Evolutionary conservation across 768 basidiomycete species (phyloP), one percentile per base, ranked within the genome.

Genomic region (Rhodocollybia butyracea): DNA sequence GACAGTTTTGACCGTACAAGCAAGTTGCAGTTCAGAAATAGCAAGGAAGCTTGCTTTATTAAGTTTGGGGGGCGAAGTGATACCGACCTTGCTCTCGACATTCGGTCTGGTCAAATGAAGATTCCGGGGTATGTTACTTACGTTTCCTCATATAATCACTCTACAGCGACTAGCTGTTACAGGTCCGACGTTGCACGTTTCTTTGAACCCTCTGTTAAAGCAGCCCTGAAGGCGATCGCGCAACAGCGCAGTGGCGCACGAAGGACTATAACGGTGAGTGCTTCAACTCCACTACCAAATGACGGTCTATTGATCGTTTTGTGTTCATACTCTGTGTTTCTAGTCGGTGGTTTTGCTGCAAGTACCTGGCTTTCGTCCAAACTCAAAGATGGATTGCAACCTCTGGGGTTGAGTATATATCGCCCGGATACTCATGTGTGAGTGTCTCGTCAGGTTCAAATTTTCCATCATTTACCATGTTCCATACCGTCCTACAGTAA

Each of bases 341-440:
- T 82, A 13, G 80, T 83, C 3, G 81, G 82, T 7, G 81, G 80
- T 0, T 82, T 82, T 64, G 74, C 76, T 10, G 76, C 79, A 1
- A 81, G 73, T 55, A 74, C 77, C 43, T 81, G 74, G 72, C 63
- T 83, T 17, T 81, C 76, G 57, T 59, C 66, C 1, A 68, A 70
- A 45, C 70, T 81, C n/a, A 72, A 75, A 47, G 59, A 54, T 34
- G 61, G 70, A 19, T 69, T 81, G 10, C 66, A 71, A 11, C 52
- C 63, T 3, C 30, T 69, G 3, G 67, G 70, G 22, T 62, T 81
- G 34, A 62, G 51, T 27, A 60, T 30, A 72, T n/a, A 67, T 43
- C 67, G 79, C 21, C 79, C 79, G 0, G 79, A 82, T 57, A 68
- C 65, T 29, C 73, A 76, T 45, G 61, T 78, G 80, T 82, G 60